Conservation (phyloP, 768 basidiomycete genomes). For the Boletus speciosus region DNA sequence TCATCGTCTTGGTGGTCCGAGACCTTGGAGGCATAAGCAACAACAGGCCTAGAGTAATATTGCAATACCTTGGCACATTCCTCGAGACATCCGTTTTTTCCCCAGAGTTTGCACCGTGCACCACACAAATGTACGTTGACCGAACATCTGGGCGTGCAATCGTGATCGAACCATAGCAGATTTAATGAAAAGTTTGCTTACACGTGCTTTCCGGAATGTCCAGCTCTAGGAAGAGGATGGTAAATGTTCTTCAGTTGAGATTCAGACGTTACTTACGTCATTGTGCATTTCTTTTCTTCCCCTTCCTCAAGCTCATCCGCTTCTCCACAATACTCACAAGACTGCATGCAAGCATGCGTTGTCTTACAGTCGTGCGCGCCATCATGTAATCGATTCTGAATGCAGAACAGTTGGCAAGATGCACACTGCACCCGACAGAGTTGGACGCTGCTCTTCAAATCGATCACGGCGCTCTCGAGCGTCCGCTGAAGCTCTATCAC, state of each 20-base stretch:
- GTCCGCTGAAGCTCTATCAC: constrained; percentile 43
- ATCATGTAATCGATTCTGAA: constrained; percentile 46
- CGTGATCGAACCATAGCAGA: not conserved
- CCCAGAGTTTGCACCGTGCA: constrained; percentile 42
- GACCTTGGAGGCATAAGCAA: constrained; percentile 32
- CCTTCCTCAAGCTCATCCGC: constrained; percentile 25
- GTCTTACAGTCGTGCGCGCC: constrained; percentile 49
- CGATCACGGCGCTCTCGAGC: constrained; percentile 42
- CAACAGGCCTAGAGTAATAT: not conserved
- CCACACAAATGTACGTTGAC: constrained; percentile 55
- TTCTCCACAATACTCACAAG: constrained; percentile 43
- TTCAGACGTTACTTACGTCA: constrained; percentile 37
- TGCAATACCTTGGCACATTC: constrained; percentile 48
- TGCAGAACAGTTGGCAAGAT: constrained; percentile 47
- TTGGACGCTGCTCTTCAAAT: constrained; percentile 45
- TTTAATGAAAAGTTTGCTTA: constrained; percentile 29
- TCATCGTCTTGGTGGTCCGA: constrained; percentile 45
- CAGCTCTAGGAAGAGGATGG: constrained; percentile 39
- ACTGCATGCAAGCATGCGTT: constrained; percentile 41
- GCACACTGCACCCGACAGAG: constrained; percentile 51
- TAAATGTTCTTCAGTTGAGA: not conserved
- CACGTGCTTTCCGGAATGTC: constrained; percentile 55
- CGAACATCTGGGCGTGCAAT: constrained; percentile 40
- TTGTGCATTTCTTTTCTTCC: constrained; percentile 37
- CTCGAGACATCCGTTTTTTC: constrained; percentile 48